Evolutionary conservation across 1,284 basidiomycete species (phyloP).

Genomic region (Ustilago xerochloae): DNA sequence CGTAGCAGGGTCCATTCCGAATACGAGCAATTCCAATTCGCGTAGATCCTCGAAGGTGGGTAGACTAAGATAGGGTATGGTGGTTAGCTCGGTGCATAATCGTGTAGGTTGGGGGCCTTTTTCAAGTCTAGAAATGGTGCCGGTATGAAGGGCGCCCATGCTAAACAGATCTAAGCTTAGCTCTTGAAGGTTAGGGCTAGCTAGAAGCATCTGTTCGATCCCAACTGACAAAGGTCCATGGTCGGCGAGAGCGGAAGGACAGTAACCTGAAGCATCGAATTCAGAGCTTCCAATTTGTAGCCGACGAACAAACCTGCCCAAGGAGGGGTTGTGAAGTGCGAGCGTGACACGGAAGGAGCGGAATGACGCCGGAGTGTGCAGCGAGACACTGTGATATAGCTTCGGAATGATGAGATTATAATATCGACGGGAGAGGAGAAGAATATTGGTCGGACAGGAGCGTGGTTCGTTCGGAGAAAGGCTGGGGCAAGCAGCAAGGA

Average conservation of each 20-base stretch:
- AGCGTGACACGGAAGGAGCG: constrained; percentile 45
- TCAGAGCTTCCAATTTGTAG: constrained; percentile 45
- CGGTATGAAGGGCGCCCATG: constrained; percentile 47
- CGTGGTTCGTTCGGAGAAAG: constrained; percentile 36
- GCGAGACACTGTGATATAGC: constrained; percentile 47
- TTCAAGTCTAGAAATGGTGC: constrained; percentile 34
- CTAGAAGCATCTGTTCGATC: constrained; percentile 57
- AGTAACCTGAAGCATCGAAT: constrained; percentile 54
- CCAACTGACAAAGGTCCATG: constrained; percentile 41
- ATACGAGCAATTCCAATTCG: constrained; percentile 51
- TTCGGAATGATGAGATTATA: constrained; percentile 39
- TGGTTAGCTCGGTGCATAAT: constrained; percentile 53
- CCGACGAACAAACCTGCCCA: constrained; percentile 32
- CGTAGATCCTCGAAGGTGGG: constrained; percentile 51
- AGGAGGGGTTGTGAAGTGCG: constrained; percentile 51
- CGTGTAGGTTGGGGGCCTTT: constrained; percentile 39
- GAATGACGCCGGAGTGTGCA: constrained; percentile 40
- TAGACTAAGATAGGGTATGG: constrained; percentile 50
- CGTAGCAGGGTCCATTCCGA: constrained; percentile 46
- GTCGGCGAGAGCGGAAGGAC: constrained; percentile 47
- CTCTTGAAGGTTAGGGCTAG: constrained; percentile 40
- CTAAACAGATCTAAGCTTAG: constrained; percentile 56
- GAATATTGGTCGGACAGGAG: constrained; percentile 37
- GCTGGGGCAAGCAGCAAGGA: constrained; percentile 43
- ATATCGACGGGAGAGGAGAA: constrained; percentile 46